Evolutionary conservation across 805 yeast species (phyloP).

Genomic region (Candida sphagnicola): DNA sequence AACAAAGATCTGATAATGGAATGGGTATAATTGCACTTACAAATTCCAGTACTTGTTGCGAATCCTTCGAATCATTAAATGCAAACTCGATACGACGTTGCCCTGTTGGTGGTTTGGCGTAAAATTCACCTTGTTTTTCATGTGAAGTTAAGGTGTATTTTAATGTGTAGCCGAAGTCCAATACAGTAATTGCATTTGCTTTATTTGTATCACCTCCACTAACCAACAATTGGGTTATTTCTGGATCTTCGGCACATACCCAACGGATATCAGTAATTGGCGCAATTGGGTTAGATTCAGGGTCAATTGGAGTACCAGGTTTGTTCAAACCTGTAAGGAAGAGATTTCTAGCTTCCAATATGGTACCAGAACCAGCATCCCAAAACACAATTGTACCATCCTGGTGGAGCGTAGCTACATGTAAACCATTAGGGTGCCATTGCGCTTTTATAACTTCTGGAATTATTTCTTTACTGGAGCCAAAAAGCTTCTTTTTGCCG

Average conservation of each 20-base stretch:
- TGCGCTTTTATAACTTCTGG: constrained; percentile 46
- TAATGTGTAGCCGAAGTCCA: constrained; percentile 80
- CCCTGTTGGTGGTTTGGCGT: constrained; percentile 53
- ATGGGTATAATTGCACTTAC: constrained; percentile 28
- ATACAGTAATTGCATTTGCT: constrained; percentile 35
- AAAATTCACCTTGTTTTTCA: constrained; percentile 75
- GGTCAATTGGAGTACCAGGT: constrained; percentile 33
- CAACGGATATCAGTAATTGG: constrained; percentile 59
- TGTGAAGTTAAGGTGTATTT: constrained; percentile 78
- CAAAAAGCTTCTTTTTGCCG: constrained; percentile 39
- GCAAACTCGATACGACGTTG: constrained; percentile 24
- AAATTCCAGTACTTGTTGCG: constrained; percentile 23
- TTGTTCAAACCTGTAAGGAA: constrained; percentile 62
- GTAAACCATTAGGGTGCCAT: constrained; percentile 93
- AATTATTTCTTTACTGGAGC: constrained; percentile 30
- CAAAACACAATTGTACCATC: constrained; percentile 89
- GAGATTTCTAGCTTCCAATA: constrained; percentile 69
- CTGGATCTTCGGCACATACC: constrained; percentile 80
- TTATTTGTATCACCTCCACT: constrained; percentile 57
- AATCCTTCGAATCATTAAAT: constrained; percentile 16
- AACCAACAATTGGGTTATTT: constrained; percentile 67
- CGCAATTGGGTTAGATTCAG: constrained; percentile 22
- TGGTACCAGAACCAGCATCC: constrained; percentile 79
- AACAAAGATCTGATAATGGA: constrained; percentile 52
- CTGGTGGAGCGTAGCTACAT: constrained; percentile 69